Evolutionary conservation across 495 filamentous ascomycete species (phyloP).

Genomic region (Podospora pseudocomata): DNA sequence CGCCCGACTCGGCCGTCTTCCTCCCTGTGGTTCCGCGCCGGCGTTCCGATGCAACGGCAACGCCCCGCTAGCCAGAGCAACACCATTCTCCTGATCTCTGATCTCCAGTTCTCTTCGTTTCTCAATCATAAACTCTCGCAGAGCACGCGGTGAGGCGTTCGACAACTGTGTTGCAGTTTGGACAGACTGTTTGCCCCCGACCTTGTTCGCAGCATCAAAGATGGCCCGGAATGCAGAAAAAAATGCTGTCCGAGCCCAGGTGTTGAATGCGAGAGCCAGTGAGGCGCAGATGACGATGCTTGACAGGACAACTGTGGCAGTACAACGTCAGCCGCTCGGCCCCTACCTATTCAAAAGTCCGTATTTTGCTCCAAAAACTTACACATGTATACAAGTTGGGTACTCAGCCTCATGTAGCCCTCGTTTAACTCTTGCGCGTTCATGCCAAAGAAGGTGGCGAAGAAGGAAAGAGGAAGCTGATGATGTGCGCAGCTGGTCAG

Average conservation of each 20-base stretch:
- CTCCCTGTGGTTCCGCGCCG: background rate
- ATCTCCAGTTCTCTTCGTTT: conserved; percentile 26
- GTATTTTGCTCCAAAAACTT: conserved; percentile 5
- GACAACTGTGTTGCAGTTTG: conserved; percentile 6
- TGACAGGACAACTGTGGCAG: conserved; percentile 20
- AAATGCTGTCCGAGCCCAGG: conserved; percentile 19
- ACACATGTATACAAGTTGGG: conserved; percentile 39
- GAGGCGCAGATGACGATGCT: conserved; percentile 21
- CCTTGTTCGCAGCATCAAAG: conserved; percentile 7
- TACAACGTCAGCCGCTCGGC: background rate
- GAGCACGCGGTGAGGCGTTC: conserved; percentile 19
- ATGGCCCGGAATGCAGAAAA: conserved; percentile 17
- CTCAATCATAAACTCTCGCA: conserved; percentile 27
- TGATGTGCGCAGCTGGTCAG: background rate
- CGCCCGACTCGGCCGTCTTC: conserved; percentile 7
- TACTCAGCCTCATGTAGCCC: conserved; percentile 22
- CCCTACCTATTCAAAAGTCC: background rate
- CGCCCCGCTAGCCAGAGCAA: conserved; percentile 9
- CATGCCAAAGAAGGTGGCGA: conserved; percentile 44
- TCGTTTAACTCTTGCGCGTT: conserved; percentile 35
- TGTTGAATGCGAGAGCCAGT: conserved; percentile 26
- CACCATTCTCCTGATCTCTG: conserved; percentile 2
- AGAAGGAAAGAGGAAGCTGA: conserved; percentile 41
- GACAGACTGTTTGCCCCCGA: background rate
- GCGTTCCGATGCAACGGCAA: conserved; percentile 16